phyloP scores from a whole-genome alignment of 441 rosid genomes.

The Pelargonium citronellum region DNA sequence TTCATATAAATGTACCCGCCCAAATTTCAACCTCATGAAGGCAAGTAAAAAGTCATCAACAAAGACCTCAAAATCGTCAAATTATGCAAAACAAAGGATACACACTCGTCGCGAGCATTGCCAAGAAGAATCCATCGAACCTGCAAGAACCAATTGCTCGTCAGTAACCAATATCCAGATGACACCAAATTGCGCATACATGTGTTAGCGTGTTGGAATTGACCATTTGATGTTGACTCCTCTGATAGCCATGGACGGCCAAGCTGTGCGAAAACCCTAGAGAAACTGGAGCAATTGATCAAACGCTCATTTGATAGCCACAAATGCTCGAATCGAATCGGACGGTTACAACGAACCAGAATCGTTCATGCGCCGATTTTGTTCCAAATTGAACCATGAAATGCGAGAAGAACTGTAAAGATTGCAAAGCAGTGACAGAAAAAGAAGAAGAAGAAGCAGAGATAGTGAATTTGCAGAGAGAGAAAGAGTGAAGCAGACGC shows the following conservation, averaged over 20 bases:
- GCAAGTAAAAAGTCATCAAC: background rate
- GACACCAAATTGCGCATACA: background rate
- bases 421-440: background rate
- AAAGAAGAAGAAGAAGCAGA: background rate
- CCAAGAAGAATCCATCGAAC: slow-evolving; percentile 98
- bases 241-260: slow-evolving; percentile 56
- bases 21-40: background rate
- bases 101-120: slow-evolving; percentile 98
- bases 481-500: background rate
- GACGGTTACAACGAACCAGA: background rate
- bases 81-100: slow-evolving; percentile 50
- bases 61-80: background rate
- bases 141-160: slow-evolving; percentile 39
- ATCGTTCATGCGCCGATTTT: background rate
- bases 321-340: background rate
- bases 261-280: background rate
- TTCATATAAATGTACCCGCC: background rate
- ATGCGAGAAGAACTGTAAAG: background rate
- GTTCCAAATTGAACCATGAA: slow-evolving; percentile 1
- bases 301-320: background rate
- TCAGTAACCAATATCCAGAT: background rate
- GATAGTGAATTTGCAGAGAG: slow-evolving; percentile 4
- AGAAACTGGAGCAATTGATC: background rate
- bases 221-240: slow-evolving; percentile 96
- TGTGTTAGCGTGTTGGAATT: slow-evolving; percentile 12